Conservation (phyloP, 1,284 basidiomycete species). For the Lentinula novae-zelandiae region DNA sequence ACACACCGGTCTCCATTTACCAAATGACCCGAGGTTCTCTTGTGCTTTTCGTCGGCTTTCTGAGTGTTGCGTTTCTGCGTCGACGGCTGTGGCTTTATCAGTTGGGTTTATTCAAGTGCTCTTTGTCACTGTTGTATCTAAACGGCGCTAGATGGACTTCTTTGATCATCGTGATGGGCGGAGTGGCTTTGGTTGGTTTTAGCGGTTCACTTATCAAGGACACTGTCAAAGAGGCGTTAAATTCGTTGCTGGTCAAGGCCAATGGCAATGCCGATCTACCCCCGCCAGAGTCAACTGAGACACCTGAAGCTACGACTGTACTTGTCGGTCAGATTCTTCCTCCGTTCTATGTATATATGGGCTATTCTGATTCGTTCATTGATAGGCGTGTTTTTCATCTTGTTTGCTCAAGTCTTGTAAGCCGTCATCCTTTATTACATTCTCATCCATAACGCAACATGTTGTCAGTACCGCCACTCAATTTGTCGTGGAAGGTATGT, state of each 20-base stretch:
- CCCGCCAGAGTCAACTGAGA: slow-evolving; percentile 41
- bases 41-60: slow-evolving; percentile 93
- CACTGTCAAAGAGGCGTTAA: slow-evolving; percentile 45
- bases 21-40: slow-evolving; percentile 98
- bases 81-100: slow-evolving; percentile 79
- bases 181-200: slow-evolving; percentile 89
- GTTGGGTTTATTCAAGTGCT: slow-evolving; percentile 34
- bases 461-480: slow-evolving; percentile 75
- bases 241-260: slow-evolving; percentile 23
- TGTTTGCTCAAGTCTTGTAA: slow-evolving; percentile 97
- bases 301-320: slow-evolving; percentile 59
- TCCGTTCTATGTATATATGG: slow-evolving; percentile 9
- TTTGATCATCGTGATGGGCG: slow-evolving; percentile 86
- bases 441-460: slow-evolving; percentile 15
- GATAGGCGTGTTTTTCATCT: slow-evolving; percentile 82
- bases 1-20: slow-evolving; percentile 96
- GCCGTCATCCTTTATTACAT: slow-evolving; percentile 29
- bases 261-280: slow-evolving; percentile 21
- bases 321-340: slow-evolving; percentile 52
- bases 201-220: slow-evolving; percentile 87
- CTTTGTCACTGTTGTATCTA: slow-evolving; percentile 15
- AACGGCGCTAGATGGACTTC: slow-evolving; percentile 73
- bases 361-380: slow-evolving; percentile 1
- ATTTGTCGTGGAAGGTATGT: slow-evolving; percentile 88
- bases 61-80: slow-evolving; percentile 90